These are phyloP conservation scores for Oryza brachyantha DNA, from an alignment of 176 grass and related monocot genomes.

Conservation along the genomic window DNA sequence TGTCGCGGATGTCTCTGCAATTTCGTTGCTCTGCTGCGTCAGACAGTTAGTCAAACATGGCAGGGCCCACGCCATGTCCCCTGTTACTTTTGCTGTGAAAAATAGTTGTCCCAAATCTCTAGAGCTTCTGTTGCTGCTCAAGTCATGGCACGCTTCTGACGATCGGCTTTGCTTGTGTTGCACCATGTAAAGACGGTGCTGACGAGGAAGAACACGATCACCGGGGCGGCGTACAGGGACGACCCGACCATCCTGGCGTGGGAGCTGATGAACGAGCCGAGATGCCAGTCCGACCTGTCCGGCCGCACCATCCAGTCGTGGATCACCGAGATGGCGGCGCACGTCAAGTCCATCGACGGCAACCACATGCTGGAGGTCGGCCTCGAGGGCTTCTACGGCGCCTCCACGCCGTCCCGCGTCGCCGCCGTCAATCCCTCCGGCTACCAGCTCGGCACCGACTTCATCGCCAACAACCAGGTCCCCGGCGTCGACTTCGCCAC, in stretches of 20 bases:
- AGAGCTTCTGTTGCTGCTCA: not conserved
- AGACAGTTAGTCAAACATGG: conserved; percentile 20
- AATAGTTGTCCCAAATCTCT: not conserved
- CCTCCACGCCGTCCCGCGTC: conserved; percentile 21
- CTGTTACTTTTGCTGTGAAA: not conserved
- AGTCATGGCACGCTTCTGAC: conserved; percentile 25
- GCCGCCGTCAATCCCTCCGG: conserved; percentile 49
- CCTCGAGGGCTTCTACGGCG: conserved; percentile 90
- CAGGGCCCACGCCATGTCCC: not conserved
- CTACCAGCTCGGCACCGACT: conserved; percentile 78
- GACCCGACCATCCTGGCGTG: conserved; percentile 92
- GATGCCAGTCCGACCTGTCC: conserved; percentile 82
- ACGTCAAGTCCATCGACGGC: conserved; percentile 82
- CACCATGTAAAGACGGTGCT: conserved; percentile 53
- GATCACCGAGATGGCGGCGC: conserved; percentile 90
- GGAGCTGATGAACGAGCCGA: conserved; percentile 99
- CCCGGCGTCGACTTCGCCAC: conserved; percentile 89
- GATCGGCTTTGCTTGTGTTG: not conserved
- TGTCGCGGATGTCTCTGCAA: not conserved
- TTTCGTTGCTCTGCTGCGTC: not conserved
- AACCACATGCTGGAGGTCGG: conserved; percentile 90
- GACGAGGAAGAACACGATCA: conserved; percentile 77
- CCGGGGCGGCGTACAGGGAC: conserved; percentile 79
- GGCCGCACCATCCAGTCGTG: conserved; percentile 69
- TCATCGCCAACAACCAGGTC: conserved; percentile 79